Evolutionary conservation across 192 early-diverging fungal genomes (phyloP).

Genomic region (Thamnidium elegans): DNA sequence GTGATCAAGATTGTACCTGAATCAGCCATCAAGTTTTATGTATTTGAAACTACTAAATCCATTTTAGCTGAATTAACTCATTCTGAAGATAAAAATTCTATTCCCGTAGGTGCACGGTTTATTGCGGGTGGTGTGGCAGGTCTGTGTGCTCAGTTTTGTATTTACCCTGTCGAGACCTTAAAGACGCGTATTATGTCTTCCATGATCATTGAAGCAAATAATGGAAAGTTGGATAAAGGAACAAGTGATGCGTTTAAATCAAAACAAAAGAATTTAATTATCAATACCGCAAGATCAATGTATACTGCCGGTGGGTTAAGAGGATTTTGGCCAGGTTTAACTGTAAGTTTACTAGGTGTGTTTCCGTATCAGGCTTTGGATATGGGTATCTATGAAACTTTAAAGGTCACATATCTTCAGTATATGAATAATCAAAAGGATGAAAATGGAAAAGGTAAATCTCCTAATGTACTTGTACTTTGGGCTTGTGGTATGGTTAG

Average conservation of each 20-base stretch:
- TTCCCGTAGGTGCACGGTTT: constrained; percentile 51
- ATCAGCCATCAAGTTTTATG: constrained; percentile 73
- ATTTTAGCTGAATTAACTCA: constrained; percentile 39
- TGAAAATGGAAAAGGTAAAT: constrained; percentile 29
- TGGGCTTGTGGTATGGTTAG: constrained; percentile 67
- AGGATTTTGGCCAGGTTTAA: constrained; percentile 56
- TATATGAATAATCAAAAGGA: constrained; percentile 35
- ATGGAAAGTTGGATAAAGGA: not conserved
- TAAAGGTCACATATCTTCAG: constrained; percentile 59
- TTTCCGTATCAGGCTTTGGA: constrained; percentile 78
- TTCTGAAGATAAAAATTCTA: constrained; percentile 43
- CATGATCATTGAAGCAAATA: constrained; percentile 28
- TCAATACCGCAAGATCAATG: constrained; percentile 56
- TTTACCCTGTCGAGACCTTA: constrained; percentile 75
- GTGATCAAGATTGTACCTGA: constrained; percentile 77
- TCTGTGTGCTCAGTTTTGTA: constrained; percentile 65
- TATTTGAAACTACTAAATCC: constrained; percentile 62
- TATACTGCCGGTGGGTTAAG: constrained; percentile 58
- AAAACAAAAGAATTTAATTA: constrained; percentile 32
- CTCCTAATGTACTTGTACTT: constrained; percentile 48
- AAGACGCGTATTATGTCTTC: constrained; percentile 76
- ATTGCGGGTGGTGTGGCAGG: constrained; percentile 73
- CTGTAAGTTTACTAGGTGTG: constrained; percentile 59
- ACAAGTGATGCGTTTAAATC: not conserved
- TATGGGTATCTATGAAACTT: constrained; percentile 67